Conservation (phyloP, 805 yeast genomes). For the Myxozyma mucilagina region DNA sequence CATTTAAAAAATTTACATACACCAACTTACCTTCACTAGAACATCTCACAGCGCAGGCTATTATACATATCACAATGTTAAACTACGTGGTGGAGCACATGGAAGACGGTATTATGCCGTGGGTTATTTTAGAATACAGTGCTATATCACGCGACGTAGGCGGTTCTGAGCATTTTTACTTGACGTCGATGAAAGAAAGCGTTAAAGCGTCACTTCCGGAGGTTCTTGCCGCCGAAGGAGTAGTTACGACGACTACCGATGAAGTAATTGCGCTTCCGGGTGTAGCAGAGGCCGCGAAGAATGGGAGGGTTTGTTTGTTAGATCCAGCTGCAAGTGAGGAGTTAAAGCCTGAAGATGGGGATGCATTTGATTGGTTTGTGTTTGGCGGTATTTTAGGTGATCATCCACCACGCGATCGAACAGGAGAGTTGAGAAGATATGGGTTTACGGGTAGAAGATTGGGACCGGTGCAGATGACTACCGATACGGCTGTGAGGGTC, state of each 20-base stretch:
- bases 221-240: constrained; percentile 56
- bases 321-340: constrained; percentile 86
- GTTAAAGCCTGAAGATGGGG: constrained; percentile 66
- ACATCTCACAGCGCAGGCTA: background rate
- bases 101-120: constrained; percentile 95
- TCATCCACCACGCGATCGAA: constrained; percentile 72
- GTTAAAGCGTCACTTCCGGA: constrained; percentile 66
- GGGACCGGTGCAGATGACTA: constrained; percentile 91
- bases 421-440: constrained; percentile 83
- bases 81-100: constrained; percentile 79
- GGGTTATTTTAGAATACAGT: constrained; percentile 88
- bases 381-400: constrained; percentile 83
- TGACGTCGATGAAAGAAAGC: constrained; percentile 63
- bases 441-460: constrained; percentile 86
- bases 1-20: background rate
- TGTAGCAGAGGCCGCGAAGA: constrained; percentile 31
- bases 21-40: background rate
- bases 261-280: constrained; percentile 53
- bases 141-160: constrained; percentile 86
- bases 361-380: constrained; percentile 77
- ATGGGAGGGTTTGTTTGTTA: constrained; percentile 69
- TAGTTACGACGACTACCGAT: constrained; percentile 54
- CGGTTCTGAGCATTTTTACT: constrained; percentile 60
- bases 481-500: constrained; percentile 94
- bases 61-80: background rate